These are phyloP conservation scores for Chaetomium tenue DNA, from an alignment of 495 filamentous ascomycete genomes.

Conservation along the genomic window DNA sequence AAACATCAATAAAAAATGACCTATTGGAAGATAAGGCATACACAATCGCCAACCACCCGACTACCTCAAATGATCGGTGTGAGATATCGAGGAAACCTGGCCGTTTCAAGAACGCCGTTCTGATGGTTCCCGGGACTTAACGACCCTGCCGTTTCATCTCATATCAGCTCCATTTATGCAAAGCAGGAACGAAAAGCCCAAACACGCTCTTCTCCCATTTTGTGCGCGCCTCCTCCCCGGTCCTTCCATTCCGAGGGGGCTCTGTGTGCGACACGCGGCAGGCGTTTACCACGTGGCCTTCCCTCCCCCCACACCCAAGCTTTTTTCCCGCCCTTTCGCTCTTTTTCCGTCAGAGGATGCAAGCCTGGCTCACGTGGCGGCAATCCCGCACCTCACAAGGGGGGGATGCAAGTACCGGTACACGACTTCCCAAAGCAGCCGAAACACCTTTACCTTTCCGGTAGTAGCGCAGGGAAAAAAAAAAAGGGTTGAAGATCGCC, in stretches of 20 bases:
- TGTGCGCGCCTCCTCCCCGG: constrained; percentile 14
- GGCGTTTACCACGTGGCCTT: constrained; percentile 19
- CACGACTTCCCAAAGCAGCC: background rate
- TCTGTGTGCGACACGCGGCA: constrained; percentile 15
- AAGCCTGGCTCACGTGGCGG: constrained; percentile 17
- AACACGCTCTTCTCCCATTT: background rate
- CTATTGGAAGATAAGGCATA: too few species aligned
- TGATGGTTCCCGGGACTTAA: too few species aligned
- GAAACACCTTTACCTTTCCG: constrained; percentile 5
- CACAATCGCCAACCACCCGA: too few species aligned
- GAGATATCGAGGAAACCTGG: background rate
- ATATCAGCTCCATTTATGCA: constrained; percentile 3
- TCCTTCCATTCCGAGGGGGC: background rate
- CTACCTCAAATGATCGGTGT: background rate
- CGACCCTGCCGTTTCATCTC: background rate
- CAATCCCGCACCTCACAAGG: background rate
- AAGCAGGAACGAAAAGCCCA: constrained; percentile 3
- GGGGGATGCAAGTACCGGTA: constrained; percentile 11
- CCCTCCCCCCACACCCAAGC: constrained; percentile 3
- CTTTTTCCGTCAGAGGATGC: constrained; percentile 3
- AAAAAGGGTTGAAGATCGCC: background rate
- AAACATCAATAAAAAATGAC: too few species aligned
- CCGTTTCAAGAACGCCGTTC: background rate
- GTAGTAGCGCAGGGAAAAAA: background rate
- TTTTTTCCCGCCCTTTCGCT: background rate